Base-by-base conservation (phyloP, 2,329 filamentous ascomycete genomes). In the Colletotrichum caudatum region DNA sequence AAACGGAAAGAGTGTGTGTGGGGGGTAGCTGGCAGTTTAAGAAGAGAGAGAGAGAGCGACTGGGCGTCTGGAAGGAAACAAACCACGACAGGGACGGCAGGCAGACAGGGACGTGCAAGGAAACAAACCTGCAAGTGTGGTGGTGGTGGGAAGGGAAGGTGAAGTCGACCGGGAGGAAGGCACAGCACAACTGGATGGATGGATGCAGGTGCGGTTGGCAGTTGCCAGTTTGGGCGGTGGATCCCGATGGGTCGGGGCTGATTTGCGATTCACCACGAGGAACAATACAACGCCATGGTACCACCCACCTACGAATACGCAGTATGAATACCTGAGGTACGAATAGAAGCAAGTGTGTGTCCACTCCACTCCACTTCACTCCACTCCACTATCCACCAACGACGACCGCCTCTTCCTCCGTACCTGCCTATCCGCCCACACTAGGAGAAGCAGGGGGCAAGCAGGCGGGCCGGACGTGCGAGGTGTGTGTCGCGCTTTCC, bases 131-230 rank as follows among this genome's bases (percentile, higher is more conserved):
- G 57, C 75, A 73, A 72, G 73, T 69, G 73, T 29, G 29, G 29
- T 29, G 29, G 60, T 53, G 70, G 76, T 57, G 71, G 76, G 16
- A 41, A 64, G 70, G 54, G 78, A 73, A 64, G 69, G 56, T 73
- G 61, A 72, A 46, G 64, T 65, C 56, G 41, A 46, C 64, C 20
- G 53, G 69, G 53, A 71, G 48, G 67, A 71, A 66, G 65, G 59
- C 69, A 39, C 51, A 23, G 46, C 26, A 16, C 44, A 50, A 68
- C 29, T 29, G 29, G 29, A 29, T 29, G 26, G 26, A 29, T 29
- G 29, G 41, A 39, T 53, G 48, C 65, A 57, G 39, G 50, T 68
- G 50, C 65, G 18, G 60, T 53, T 54, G 51, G 50, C 60, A 64
- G 39, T 56, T 44, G 39, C 57, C 57, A 53, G 46, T 39, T 58